These are phyloP conservation scores for Acaromyces ingoldii DNA, from an alignment of 1,284 basidiomycete species.

Conservation along the genomic window DNA sequence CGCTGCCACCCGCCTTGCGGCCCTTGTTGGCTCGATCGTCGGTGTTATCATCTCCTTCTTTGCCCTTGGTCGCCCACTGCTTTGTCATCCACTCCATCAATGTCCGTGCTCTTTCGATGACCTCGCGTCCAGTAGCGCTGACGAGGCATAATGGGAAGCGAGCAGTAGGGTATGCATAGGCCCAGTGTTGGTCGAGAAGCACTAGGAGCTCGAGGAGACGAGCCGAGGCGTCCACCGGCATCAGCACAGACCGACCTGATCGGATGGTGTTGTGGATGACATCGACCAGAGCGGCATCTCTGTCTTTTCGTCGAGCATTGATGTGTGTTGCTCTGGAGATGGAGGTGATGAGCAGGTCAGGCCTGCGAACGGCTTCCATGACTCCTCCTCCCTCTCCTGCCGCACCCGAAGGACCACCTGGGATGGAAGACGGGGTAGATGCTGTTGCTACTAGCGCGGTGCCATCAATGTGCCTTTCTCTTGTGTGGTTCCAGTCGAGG, in stretches of 20 bases:
- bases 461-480: conserved; percentile 90
- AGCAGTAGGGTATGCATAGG: conserved; percentile 65
- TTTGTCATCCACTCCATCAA: conserved; percentile 99
- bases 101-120: conserved; percentile 87
- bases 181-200: conserved; percentile 96
- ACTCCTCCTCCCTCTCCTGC: conserved; percentile 10
- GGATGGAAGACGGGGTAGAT: conserved; percentile 12
- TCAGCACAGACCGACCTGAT: conserved; percentile 70
- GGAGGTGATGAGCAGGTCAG: conserved; percentile 77
- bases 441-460: conserved; percentile 60
- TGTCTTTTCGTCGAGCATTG: conserved; percentile 81
- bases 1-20: conserved; percentile 11
- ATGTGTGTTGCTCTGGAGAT: conserved; percentile 70
- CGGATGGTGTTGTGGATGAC: conserved; percentile 80
- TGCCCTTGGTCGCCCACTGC: conserved; percentile 60
- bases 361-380: conserved; percentile 36
- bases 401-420: conserved; percentile 14
- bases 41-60: conserved; percentile 12
- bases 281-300: conserved; percentile 63
- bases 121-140: conserved; percentile 82
- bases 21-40: conserved; percentile 19
- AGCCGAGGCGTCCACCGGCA: conserved; percentile 90
- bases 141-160: conserved; percentile 71
- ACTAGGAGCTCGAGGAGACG: conserved; percentile 89
- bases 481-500: conserved; percentile 93